Evolutionary conservation across 164 flowering plant species (phyloP), one percentile per base, ranked within the genome.

Genomic region (Piper betle): DNA sequence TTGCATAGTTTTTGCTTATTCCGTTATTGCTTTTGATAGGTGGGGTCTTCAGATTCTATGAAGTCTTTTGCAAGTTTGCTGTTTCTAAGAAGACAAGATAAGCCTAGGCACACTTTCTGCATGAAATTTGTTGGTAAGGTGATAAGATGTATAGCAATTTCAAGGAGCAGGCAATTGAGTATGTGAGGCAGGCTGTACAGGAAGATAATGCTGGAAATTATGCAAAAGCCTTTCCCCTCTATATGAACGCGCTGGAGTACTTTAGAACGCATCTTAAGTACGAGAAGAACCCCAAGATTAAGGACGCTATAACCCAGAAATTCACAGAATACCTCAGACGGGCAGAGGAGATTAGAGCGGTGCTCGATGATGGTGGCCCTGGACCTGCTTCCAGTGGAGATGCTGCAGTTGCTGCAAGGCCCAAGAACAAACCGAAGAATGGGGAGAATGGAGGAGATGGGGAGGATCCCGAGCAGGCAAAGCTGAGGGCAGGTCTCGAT

Each of bases 141-240:
- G 39, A 40, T 33, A 70, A 72, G 60, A 93, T 93, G 99, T 93
- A 90, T 61, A 93, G 99, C 78, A 90, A 93, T 74, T 93, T 93
- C 80, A 93, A 93, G 71, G 99, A 93, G 60, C 97, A 88, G 71
- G 99, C 93, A 39, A 91, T 91, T 65, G 96, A 91, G 71, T 94
- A 82, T 73, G 99, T 87, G 63, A 86, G 81, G 74, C 97, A 94
- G 64, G 99, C 99, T 0, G 99, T 94, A 17, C 81, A 79, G 52
- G 99, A 88, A 67, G 99, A 94, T 65, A 91, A 91, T 75, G 96
- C 89, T 1, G 99, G 97, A 40, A 94, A 94, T 65, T 91, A 94
- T 69, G 72, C 75, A 52, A 91, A 85, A 65, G 99, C 99, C 17
- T 94, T 91, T 66, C 90, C 91, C 25, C 77, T 94, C 19, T 94